Base-by-base conservation (phyloP, 2,329 filamentous ascomycete species). In the Colletotrichum australisinense region DNA sequence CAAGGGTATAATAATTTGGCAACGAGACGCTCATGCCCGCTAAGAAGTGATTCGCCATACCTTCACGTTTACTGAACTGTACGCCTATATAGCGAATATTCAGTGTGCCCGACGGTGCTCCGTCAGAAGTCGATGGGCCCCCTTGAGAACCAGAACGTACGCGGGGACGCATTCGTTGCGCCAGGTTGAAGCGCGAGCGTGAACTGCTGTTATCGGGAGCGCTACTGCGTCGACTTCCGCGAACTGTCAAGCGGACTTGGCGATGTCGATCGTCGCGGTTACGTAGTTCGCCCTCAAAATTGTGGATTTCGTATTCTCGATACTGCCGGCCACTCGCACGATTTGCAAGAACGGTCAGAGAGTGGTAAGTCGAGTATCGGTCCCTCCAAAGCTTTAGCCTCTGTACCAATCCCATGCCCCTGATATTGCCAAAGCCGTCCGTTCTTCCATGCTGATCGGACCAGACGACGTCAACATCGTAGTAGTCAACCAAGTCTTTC, bases 371-470 rank as follows among this genome's bases (percentile, higher is more conserved):
- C 14, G 84, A 85, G 67, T 86, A 84, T 59, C 83, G 81, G 75
- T 88, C 87, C 66, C 83, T 82, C 87, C 87, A 89, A 30, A 88
- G 79, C 79, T 88, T 88, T 74, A 88, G 82, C 64, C 87, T 81
- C 78, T 88, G 87, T 55, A 88, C 87, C 1, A 86, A 85, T 1
- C 86, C 87, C 67, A 89, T 82, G 24, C 87, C 87, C 69, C 84
- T 84, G 14, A 88, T 83, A 38, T 84, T 87, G 58, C 87, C 87
- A 73, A 88, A 88, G 19, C 83, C 79, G 77, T 88, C 86, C 3
- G 85, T 88, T 52, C 87, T 83, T 59, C 84, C 81, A 73, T 88
- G 85, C 4, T 82, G 78, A 74, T 88, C 87, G 26, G 86, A 87
- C 86, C 87, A 89, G 46, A 87, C 81, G 11, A 88, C 86, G 73